Evolutionary conservation across 176 grass and related monocot species (phyloP).

Genomic region (Rhynchospora pubera): DNA sequence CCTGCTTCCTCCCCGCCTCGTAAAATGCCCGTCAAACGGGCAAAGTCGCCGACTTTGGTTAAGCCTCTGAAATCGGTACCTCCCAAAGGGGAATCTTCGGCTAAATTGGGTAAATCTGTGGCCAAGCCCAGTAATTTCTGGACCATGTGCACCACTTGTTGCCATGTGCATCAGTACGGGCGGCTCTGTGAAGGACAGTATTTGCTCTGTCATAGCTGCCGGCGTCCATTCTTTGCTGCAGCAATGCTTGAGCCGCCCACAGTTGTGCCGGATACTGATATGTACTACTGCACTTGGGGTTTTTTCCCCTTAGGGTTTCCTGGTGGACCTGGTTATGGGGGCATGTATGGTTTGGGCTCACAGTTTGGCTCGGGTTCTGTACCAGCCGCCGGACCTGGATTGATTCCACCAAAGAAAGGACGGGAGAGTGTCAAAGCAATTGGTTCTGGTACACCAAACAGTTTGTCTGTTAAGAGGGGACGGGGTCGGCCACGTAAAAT

Average conservation of each 20-base stretch:
- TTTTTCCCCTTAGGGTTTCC: slow-evolving; percentile 90
- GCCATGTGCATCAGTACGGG: slow-evolving; percentile 65
- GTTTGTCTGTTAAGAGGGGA: not conserved
- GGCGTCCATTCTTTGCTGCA: slow-evolving; percentile 49
- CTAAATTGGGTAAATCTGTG: not conserved
- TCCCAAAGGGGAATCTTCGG: not conserved
- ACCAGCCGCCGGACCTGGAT: not conserved
- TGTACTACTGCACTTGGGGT: slow-evolving; percentile 93
- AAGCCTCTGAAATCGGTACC: not conserved
- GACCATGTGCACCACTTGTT: slow-evolving; percentile 55
- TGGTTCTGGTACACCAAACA: not conserved
- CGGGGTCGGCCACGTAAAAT: not conserved
- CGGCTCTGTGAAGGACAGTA: slow-evolving; percentile 41
- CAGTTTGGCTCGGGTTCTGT: not conserved
- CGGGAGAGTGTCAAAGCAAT: not conserved
- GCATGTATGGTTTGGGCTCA: slow-evolving; percentile 28
- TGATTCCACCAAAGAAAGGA: not conserved
- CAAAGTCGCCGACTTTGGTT: not conserved
- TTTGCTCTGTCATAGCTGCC: slow-evolving; percentile 56
- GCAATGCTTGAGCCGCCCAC: slow-evolving; percentile 50
- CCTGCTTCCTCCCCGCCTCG: not conserved
- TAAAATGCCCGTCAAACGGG: not conserved
- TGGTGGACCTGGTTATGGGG: slow-evolving; percentile 45
- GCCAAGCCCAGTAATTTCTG: slow-evolving; percentile 43
- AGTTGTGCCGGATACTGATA: slow-evolving; percentile 66